Evolutionary conservation across 441 rosid genomes (phyloP).

Genomic region (Pelargonium myrrhifolium): DNA sequence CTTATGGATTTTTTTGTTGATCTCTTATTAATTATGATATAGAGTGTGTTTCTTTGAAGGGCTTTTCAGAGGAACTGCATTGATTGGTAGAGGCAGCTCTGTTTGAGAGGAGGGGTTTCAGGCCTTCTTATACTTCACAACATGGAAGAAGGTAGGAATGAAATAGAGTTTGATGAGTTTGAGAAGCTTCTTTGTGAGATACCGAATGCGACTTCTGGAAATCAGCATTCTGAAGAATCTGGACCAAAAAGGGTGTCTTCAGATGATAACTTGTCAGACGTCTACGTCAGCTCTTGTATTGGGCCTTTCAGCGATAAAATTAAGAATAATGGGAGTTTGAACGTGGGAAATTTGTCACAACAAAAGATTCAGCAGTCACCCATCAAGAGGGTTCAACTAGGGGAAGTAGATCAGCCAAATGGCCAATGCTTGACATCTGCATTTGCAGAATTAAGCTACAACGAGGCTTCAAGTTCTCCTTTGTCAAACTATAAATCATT

Average conservation of each 20-base stretch:
- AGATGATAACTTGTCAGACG: constrained; percentile 22
- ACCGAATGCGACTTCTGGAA: constrained; percentile 65
- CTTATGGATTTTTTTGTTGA: neutral
- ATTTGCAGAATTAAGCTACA: constrained; percentile 40
- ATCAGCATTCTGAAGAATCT: constrained; percentile 36
- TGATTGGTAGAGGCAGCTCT: constrained; percentile 13
- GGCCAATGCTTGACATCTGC: constrained; percentile 51
- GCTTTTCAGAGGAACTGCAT: constrained; percentile 19
- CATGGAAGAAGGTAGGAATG: constrained; percentile 57
- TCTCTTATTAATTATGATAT: constrained; percentile 9
- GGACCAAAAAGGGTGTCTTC: constrained; percentile 24
- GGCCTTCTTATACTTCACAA: constrained; percentile 11
- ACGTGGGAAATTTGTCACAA: constrained; percentile 20
- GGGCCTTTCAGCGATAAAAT: constrained; percentile 28
- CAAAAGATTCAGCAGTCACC: constrained; percentile 30
- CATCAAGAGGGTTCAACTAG: constrained; percentile 27
- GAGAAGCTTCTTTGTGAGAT: constrained; percentile 81
- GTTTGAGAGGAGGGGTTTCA: constrained; percentile 13
- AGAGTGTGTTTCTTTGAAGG: constrained; percentile 22
- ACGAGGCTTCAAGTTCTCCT: constrained; percentile 20
- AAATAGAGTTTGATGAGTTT: constrained; percentile 58
- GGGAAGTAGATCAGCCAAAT: constrained; percentile 44
- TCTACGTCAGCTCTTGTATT: constrained; percentile 33
- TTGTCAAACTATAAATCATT: constrained; percentile 26
- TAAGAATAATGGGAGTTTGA: constrained; percentile 26